Base-by-base conservation (phyloP, 768 basidiomycete species). In the Leccinellum luteum region DNA sequence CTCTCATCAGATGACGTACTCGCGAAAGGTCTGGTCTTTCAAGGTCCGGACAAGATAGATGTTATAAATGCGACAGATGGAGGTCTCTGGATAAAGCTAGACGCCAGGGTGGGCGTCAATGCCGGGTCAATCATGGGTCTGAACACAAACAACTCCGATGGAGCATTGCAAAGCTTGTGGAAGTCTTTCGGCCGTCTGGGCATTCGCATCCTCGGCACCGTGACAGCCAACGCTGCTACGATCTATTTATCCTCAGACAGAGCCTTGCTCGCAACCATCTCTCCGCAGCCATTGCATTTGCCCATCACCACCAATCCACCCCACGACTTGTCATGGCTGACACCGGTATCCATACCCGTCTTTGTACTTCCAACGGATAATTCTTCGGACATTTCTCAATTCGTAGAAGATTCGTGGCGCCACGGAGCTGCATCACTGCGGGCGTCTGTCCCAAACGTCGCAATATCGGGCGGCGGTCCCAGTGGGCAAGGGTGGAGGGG, bases 181-280 rank as follows among this genome's bases (percentile, higher is more conserved):
- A 90, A 87, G 70, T 74, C 80, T 2, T 56, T 90, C 17, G 90
- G 89, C 3, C 78, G 87, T 32, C 85, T 87, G 80, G 82, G 87
- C 6, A 79, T 92, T 30, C 76, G 76, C 32, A 72, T 67, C 13
- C 63, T 92, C 52, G 81, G 82, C 59, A 75, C 72, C 14, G 81
- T 89, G 13, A 79, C 88, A 5, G 77, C 87, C 43, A 73, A 79
- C 54, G 70, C 86, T 53, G 79, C 77, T 48, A 79, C 77, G 3
- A 76, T 88, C 57, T 66, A 75, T 30, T 66, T 91, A 3, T 70
- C 76, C 25, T 78, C 85, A 6, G 70, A 78, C 47, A 55, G 17
- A 51, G 60, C 70, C 8, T 61, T 76, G 4, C 80, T 91, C 6
- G 78, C 79, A 4, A 73, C 73, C 0, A 63, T 89, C n/a, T 66